Evolutionary conservation across 257 asterid genomes (phyloP), one percentile per base, ranked within the genome.

Genomic region (Rhazya stricta): DNA sequence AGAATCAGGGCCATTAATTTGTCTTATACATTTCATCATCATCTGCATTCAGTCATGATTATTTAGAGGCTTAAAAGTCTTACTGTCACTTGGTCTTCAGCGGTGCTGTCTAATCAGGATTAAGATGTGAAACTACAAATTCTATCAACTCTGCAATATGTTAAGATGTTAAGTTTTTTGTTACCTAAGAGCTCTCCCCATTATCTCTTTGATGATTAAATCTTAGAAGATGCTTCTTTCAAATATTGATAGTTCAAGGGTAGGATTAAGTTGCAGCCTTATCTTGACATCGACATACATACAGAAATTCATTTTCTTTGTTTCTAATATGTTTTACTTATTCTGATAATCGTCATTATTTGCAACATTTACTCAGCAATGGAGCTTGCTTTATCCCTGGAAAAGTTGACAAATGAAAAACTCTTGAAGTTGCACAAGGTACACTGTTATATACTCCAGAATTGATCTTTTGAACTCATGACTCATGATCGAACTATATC

Each of bases 311-410:
- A 30, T 42, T 30, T 61, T 8, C 23, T 12, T 4, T 53, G 41
- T 48, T 15, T 12, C 65, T 51, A 51, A 19, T 51, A 19, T 51
- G 58, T 51, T 51, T 51, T 21, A 51, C 48, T 58, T 6, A 13
- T 21, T 43, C 48, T 25, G n/a, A 10, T 53, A 41, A 18, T 57
- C 15, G 34, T 69, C n/a, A 41, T 34, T 19, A 15, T 32, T 19
- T 56, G 19, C 32, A 6, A 51, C 21, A 21, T 42, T 56, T 16
- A 23, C 71, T 68, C 79, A 87, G 91, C 91, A 23, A 85, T 87
- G 91, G 91, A 87, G 81, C 88, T 87, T 72, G 89, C 86, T 0
- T 79, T 87, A 76, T 85, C 91, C 48, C 68, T 87, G 67, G 91
- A 85, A 81, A 87, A 87, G 86, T 66, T 87, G 76, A 81, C 84